A percentile compares a stretch with the other conserved stretches of the same genome.
These are phyloP conservation scores for Thecaphora frezii DNA, from an alignment of 1,284 basidiomycete genomes.

Conservation along the genomic window DNA sequence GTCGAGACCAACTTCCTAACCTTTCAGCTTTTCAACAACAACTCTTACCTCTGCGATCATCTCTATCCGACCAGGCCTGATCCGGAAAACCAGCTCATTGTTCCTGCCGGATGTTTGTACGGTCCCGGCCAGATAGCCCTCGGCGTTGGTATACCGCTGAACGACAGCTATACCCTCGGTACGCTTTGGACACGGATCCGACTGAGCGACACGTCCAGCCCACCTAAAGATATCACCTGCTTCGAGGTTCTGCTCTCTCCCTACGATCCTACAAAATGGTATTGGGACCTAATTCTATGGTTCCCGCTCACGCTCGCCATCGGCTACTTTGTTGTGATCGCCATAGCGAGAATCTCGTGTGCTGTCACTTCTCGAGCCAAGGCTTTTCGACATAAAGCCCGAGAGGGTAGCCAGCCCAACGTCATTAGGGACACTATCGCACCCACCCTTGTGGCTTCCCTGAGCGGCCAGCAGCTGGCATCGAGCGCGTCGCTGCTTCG, in stretches of 20 bases:
- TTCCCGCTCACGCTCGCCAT: slow-evolving; percentile 73
- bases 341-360: slow-evolving; percentile 67
- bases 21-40: slow-evolving; percentile 44
- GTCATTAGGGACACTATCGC: slow-evolving; percentile 43
- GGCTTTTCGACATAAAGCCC: slow-evolving; percentile 45
- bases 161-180: slow-evolving; percentile 71
- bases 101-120: slow-evolving; percentile 41
- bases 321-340: slow-evolving; percentile 78
- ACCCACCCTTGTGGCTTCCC: slow-evolving; percentile 70
- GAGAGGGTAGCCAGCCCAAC: slow-evolving; percentile 46
- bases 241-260: slow-evolving; percentile 78
- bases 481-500: slow-evolving; percentile 81
- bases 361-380: slow-evolving; percentile 29
- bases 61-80: slow-evolving; percentile 41
- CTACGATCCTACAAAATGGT: slow-evolving; percentile 69
- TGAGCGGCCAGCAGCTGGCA: slow-evolving; percentile 84
- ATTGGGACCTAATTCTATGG: slow-evolving; percentile 79
- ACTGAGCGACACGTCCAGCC: slow-evolving; percentile 76
- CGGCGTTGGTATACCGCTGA: slow-evolving; percentile 74
- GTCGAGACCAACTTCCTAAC: slow-evolving; percentile 44
- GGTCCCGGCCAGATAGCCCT: slow-evolving; percentile 74
- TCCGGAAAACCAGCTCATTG: slow-evolving; percentile 28
- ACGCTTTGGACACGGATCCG: slow-evolving; percentile 81
- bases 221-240: slow-evolving; percentile 74
- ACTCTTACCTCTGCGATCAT: slow-evolving; percentile 49